Base-by-base conservation (phyloP, 805 yeast genomes). In the Scheffersomyces ergatensis region DNA sequence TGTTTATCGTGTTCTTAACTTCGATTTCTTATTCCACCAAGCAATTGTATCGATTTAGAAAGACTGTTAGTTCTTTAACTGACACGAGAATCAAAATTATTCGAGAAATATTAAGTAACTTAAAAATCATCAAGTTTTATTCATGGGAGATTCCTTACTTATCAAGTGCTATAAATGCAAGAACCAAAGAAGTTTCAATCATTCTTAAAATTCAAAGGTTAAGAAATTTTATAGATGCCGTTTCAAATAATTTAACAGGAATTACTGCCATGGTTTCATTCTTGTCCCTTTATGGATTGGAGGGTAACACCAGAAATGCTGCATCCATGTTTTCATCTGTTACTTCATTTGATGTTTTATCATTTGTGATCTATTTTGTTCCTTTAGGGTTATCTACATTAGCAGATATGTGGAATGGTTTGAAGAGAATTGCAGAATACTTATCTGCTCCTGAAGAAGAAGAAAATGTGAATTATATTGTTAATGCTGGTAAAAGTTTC, bases 141-240 rank as follows among this genome's bases (percentile, higher is more conserved):
- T 85, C 93, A 1, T 89, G 96, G 96, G 96, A 89, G 61, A 67
- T 67, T 30, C 88, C 96, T 0, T 89, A 86, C 54, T 70, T 70
- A 36, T 56, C 70, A 4, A 63, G 71, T 40, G 72, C 89, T 20
- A 53, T 76, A n/a, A 70, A 66, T 15, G 67, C 76, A 16, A 76
- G 96, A 55, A 49, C 54, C 0, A 51, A 63, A 18, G 96, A 89
- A 60, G 78, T 84, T 69, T 48, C 53, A 4, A 63, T 70, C 37
- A 74, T 89, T 43, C 70, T 80, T 44, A 70, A 63, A 41, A 75
- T 86, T 66, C 88, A 84, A 49, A 65, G 79, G 25, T 57, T 78
- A 27, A 77, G 89, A 56, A 83, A 77, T 50, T 46, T 72, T 17
- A 60, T 83, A 36, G 77, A 82, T 40, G 82, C 95, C 0, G 52